Evolutionary conservation across 2,329 filamentous ascomycete genomes (phyloP).

Genomic region (Neonectria ditissima): DNA sequence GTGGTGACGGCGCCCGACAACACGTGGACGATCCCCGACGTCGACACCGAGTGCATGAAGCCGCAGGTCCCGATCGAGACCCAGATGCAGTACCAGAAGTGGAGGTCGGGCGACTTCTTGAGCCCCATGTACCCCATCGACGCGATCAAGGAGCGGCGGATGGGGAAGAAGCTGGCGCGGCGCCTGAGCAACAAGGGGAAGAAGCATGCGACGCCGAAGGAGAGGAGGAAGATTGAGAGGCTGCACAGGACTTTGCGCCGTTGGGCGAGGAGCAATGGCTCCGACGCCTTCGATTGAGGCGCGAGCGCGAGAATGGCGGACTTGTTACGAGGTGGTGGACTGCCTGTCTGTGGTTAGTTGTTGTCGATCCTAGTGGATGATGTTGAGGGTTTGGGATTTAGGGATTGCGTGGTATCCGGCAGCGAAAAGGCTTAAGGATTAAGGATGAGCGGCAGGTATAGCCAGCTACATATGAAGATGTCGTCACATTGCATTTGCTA

Average conservation of each 20-base stretch:
- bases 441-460: background rate
- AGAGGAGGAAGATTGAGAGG: background rate
- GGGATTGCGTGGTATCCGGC: background rate
- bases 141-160: background rate
- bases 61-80: background rate
- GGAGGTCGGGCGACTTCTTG: constrained; percentile 2
- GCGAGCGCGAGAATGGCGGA: background rate
- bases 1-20: constrained; percentile 25
- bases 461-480: background rate
- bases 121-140: constrained; percentile 9
- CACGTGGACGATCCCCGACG: background rate
- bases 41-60: constrained; percentile 7
- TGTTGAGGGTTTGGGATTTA: background rate
- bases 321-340: background rate
- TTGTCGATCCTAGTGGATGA: background rate
- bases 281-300: background rate
- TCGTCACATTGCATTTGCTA: background rate
- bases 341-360: background rate
- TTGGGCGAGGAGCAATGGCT: background rate
- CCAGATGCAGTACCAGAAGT: background rate
- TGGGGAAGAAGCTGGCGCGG: background rate
- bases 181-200: background rate
- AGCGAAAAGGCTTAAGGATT: background rate
- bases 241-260: background rate
- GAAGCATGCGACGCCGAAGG: background rate